Evolutionary conservation across 495 filamentous ascomycete genomes (phyloP).

Genomic region (Aspergillus nidulans): DNA sequence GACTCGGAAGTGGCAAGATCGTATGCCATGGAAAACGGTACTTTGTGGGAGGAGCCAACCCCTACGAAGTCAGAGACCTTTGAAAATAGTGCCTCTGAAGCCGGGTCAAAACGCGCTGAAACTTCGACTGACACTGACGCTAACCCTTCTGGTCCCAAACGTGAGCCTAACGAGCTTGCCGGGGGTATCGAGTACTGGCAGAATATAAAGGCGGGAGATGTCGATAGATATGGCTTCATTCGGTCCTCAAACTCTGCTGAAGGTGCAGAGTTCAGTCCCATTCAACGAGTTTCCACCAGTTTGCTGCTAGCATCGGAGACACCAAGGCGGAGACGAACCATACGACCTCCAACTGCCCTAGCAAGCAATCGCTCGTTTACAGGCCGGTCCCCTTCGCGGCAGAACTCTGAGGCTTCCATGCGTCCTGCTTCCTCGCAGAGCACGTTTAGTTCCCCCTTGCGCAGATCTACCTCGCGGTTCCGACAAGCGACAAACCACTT

Average conservation of each 20-base stretch:
- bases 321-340: slow-evolving; percentile 53
- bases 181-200: slow-evolving; percentile 96
- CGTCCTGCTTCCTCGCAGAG: slow-evolving; percentile 47
- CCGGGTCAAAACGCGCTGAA: slow-evolving; percentile 18
- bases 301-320: slow-evolving; percentile 60
- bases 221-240: slow-evolving; percentile 96
- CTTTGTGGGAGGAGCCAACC: slow-evolving; percentile 53
- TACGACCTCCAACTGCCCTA: slow-evolving; percentile 43
- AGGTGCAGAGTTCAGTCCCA: slow-evolving; percentile 44
- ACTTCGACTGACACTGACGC: slow-evolving; percentile 9
- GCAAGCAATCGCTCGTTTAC: slow-evolving; percentile 43
- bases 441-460: slow-evolving; percentile 35
- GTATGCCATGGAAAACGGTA: slow-evolving; percentile 52
- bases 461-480: slow-evolving; percentile 40
- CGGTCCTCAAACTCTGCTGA: slow-evolving; percentile 37
- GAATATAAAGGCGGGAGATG: slow-evolving; percentile 76
- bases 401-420: slow-evolving; percentile 30
- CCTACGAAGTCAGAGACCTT: slow-evolving; percentile 43
- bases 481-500: slow-evolving; percentile 69
- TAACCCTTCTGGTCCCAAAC: slow-evolving; percentile 29
- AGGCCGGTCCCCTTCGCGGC: slow-evolving; percentile 52
- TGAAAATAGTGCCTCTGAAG: slow-evolving; percentile 15
- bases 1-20: slow-evolving; percentile 43
- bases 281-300: slow-evolving; percentile 63
- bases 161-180: slow-evolving; percentile 59